phyloP scores from a whole-genome alignment of 352 stramenopile genomes.

The Globisporangium megalacanthum region DNA sequence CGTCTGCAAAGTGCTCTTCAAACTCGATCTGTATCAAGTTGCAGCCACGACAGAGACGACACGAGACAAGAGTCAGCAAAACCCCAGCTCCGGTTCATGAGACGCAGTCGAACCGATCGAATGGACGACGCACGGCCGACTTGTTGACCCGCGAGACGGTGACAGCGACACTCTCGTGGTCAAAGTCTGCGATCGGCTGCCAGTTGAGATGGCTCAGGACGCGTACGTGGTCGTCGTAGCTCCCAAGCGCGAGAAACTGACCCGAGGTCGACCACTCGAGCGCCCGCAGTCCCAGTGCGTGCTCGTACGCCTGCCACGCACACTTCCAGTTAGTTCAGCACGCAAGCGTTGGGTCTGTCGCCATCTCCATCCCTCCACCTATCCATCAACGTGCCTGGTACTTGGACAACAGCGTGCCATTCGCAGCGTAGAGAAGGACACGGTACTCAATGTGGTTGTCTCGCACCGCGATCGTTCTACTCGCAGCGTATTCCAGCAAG shows the following conservation, averaged over 20 bases:
- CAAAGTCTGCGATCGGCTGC: constrained; percentile 67
- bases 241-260: constrained; percentile 73
- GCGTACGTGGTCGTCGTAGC: constrained; percentile 73
- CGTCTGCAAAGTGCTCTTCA: constrained; percentile 59
- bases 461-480: constrained; percentile 53
- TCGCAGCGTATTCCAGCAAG: background rate
- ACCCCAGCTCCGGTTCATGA: background rate
- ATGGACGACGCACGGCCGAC: constrained; percentile 15
- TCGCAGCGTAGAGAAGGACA: constrained; percentile 61
- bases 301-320: constrained; percentile 56
- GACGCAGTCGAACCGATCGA: background rate
- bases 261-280: constrained; percentile 77
- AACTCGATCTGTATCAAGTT: constrained; percentile 42
- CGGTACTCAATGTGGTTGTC: constrained; percentile 75
- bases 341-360: no score
- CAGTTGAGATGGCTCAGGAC: constrained; percentile 75
- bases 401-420: constrained; percentile 55
- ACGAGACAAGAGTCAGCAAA: background rate
- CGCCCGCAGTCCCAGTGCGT: constrained; percentile 61
- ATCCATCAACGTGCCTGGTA: constrained; percentile 44
- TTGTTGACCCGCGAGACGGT: constrained; percentile 39
- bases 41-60: background rate
- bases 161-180: constrained; percentile 54
- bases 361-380: no score
- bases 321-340: no score